Conservation (phyloP, 257 asterid genomes). For the Solanum verrucosum region DNA sequence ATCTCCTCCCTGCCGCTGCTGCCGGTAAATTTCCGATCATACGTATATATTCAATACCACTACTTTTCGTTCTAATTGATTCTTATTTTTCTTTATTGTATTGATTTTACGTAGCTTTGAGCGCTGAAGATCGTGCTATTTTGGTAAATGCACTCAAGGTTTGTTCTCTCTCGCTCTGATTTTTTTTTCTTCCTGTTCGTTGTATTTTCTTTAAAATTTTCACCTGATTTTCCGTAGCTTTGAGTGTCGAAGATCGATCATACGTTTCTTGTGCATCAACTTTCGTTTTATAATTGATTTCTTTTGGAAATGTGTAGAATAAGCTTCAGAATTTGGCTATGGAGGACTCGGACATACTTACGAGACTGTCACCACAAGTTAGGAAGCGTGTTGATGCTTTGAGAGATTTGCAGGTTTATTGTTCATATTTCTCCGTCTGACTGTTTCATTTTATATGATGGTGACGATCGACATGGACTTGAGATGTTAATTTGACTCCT, state of each 20-base stretch:
- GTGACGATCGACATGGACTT: background rate
- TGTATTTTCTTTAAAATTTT: background rate
- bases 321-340: slow-evolving; percentile 37
- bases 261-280: background rate
- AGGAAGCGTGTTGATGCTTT: slow-evolving; percentile 63
- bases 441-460: background rate
- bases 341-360: slow-evolving; percentile 44
- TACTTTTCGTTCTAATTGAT: background rate
- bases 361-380: slow-evolving; percentile 49
- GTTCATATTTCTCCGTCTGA: background rate
- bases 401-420: slow-evolving; percentile 55
- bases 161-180: background rate
- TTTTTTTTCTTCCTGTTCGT: background rate
- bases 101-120: background rate
- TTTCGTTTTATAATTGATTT: background rate
- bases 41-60: background rate
- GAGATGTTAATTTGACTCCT: background rate
- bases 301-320: background rate
- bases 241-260: background rate
- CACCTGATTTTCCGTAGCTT: background rate
- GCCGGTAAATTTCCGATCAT: background rate
- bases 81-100: background rate
- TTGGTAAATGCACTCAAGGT: background rate
- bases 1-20: background rate
- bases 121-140: background rate